These are phyloP conservation scores for Avicennia marina DNA, from an alignment of 257 asterid genomes.

Conservation along the genomic window DNA sequence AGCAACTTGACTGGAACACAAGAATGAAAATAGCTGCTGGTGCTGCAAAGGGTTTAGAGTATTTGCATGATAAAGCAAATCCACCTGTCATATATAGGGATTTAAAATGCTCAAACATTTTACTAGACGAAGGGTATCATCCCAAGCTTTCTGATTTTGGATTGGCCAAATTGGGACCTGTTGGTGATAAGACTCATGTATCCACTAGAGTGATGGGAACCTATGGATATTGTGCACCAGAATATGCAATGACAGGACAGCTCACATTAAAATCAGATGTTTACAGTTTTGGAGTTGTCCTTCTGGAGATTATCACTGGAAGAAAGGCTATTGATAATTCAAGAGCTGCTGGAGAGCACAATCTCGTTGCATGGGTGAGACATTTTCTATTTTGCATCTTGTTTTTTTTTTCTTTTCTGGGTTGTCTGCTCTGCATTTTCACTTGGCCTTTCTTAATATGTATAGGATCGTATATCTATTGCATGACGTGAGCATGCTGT, in stretches of 20 bases:
- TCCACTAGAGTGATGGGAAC: slow-evolving; percentile 79
- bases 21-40: slow-evolving; percentile 81
- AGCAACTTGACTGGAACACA: slow-evolving; percentile 66
- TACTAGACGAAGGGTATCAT: slow-evolving; percentile 47
- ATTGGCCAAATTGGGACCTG: slow-evolving; percentile 69
- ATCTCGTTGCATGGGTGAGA: slow-evolving; percentile 78
- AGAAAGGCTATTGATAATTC: slow-evolving; percentile 64
- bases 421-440: background rate
- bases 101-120: slow-evolving; percentile 61
- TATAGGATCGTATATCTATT: background rate
- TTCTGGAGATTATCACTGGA: slow-evolving; percentile 70
- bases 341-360: slow-evolving; percentile 59
- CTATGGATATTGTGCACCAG: slow-evolving; percentile 83
- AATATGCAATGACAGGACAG: slow-evolving; percentile 71
- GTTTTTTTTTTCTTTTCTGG: background rate
- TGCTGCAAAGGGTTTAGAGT: slow-evolving; percentile 74
- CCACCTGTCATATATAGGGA: slow-evolving; percentile 77
- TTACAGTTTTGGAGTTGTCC: slow-evolving; percentile 78
- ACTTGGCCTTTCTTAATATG: background rate
- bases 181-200: slow-evolving; percentile 61
- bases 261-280: slow-evolving; percentile 67
- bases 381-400: background rate
- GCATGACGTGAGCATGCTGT: no score
- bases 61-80: slow-evolving; percentile 64
- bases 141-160: slow-evolving; percentile 83